These are phyloP conservation scores for Flueggea neowawraea DNA, from an alignment of 441 rosid genomes.

Conservation along the genomic window DNA sequence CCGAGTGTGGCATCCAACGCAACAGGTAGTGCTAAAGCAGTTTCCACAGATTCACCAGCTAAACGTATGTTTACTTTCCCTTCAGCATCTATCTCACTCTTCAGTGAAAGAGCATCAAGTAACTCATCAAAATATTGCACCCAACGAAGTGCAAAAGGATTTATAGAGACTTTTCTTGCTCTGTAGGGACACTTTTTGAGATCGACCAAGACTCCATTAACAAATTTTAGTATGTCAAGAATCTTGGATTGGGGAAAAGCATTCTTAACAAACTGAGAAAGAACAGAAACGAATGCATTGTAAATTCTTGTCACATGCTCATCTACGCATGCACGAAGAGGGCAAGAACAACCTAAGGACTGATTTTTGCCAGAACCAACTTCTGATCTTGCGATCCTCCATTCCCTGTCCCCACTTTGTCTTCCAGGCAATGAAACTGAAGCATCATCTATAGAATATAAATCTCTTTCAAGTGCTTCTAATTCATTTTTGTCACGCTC, in stretches of 20 bases:
- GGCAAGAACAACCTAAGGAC: slow-evolving; percentile 58
- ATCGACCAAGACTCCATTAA: slow-evolving; percentile 47
- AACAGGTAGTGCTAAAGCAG: slow-evolving; percentile 80
- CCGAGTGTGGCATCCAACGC: slow-evolving; percentile 70
- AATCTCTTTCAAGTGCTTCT: slow-evolving; percentile 56
- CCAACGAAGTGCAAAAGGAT: slow-evolving; percentile 38
- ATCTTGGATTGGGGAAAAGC: slow-evolving; percentile 46
- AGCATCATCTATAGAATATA: slow-evolving; percentile 46
- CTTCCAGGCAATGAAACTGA: slow-evolving; percentile 84
- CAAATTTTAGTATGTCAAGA: slow-evolving; percentile 41
- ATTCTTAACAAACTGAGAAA: slow-evolving; percentile 50
- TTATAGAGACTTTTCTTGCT: slow-evolving; percentile 55
- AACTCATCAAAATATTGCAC: slow-evolving; percentile 52
- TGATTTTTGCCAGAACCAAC: slow-evolving; percentile 43
- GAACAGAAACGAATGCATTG: slow-evolving; percentile 48
- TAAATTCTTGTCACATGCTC: slow-evolving; percentile 76
- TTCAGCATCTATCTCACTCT: slow-evolving; percentile 41
- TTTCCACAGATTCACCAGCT: slow-evolving; percentile 72
- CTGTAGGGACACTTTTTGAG: slow-evolving; percentile 54
- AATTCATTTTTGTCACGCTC: slow-evolving; percentile 61
- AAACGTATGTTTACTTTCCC: slow-evolving; percentile 46
- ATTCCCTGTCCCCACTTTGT: slow-evolving; percentile 81
- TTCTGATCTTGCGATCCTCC: slow-evolving; percentile 84
- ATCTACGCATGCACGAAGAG: slow-evolving; percentile 72
- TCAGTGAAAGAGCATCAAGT: slow-evolving; percentile 58